Base-by-base conservation (phyloP, 2,329 filamentous ascomycete species). In the Mollisia scopiformis region DNA sequence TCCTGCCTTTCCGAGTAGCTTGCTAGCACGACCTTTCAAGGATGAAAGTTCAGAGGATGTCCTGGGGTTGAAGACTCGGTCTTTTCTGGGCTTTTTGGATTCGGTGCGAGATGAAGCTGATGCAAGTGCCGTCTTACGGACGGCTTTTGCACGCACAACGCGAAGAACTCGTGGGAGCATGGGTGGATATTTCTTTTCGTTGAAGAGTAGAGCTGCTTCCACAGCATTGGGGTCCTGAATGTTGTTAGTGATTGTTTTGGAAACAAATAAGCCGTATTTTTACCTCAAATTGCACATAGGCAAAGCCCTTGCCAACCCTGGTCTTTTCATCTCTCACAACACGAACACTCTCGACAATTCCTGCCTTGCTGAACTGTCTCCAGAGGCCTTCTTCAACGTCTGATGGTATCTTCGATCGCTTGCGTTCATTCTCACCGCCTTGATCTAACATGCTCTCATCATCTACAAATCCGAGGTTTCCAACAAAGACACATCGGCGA, bases 381-480 rank as follows among this genome's bases (percentile, higher is more conserved):
- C 93, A 97, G 2, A 97, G 83, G 6, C 95, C 95, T 78, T 99
- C 95, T 75, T 98, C 94, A 11, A 96, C 82, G 75, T 98, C 94
- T 37, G 91, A 88, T 1, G 93, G 91, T 8, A 85, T 81, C 72
- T 89, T 91, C 67, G 83, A 90, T 60, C 86, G 87, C 76, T 91
- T 92, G 73, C 91, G 91, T 54, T 87, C 85, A 41, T 84, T 87
- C 47, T 88, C 83, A 54, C 85, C 88, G 41, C 87, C 86, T 33
- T 88, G 82, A 53, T 85, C 84, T 23, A 90, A 77, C 54, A 89
- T 82, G 39, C 85, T 90, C 77, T 97, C 93, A 67, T 97, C 92
- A 71, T 97, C 94, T 16, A 99, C 92, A 71, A 99, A 99, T 53
- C 92, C 93, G 1, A 99, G 84, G 73, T 99, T 99, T 50, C 95